A percentile compares a stretch with the other conserved stretches of the same genome.
Conservation (phyloP, 495 filamentous ascomycete genomes). For the Schizothecium vesticola region DNA sequence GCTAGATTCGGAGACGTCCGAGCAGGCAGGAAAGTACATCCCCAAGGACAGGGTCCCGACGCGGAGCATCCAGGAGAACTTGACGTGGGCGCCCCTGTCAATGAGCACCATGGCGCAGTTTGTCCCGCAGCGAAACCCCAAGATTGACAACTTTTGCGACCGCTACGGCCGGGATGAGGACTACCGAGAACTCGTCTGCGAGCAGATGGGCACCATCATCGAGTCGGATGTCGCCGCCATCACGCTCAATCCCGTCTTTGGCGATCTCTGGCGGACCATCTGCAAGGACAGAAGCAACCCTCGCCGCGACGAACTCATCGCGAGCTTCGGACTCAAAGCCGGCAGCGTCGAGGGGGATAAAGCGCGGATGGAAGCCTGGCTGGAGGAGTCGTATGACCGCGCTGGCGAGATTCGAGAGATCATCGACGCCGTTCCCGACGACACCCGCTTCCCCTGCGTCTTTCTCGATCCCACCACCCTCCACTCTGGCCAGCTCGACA, state of each 20-base stretch:
- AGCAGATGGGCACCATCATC: slow-evolving; percentile 36
- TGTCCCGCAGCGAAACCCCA: slow-evolving; percentile 22
- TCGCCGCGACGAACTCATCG: slow-evolving; percentile 34
- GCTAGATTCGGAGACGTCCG: slow-evolving; percentile 17
- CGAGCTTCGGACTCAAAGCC: slow-evolving; percentile 31
- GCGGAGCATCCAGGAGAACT: slow-evolving; percentile 16
- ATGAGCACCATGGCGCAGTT: slow-evolving; percentile 22
- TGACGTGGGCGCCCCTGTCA: slow-evolving; percentile 13
- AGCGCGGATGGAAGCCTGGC: slow-evolving; percentile 36
- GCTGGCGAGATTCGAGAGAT: slow-evolving; percentile 34
- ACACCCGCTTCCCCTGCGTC: slow-evolving; percentile 46
- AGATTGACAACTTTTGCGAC: slow-evolving; percentile 31
- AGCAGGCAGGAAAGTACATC: slow-evolving; percentile 7
- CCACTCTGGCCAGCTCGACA: slow-evolving; percentile 21
- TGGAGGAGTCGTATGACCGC: slow-evolving; percentile 45
- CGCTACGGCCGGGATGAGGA: slow-evolving; percentile 30
- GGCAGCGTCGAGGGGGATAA: slow-evolving; percentile 28
- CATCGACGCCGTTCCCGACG: slow-evolving; percentile 39
- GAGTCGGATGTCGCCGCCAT: slow-evolving; percentile 35
- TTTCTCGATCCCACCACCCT: slow-evolving; percentile 40
- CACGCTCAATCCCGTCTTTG: slow-evolving; percentile 44
- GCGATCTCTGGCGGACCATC: slow-evolving; percentile 41
- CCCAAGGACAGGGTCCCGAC: slow-evolving; percentile 8
- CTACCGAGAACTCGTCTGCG: slow-evolving; percentile 32
- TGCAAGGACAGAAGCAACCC: slow-evolving; percentile 40